Evolutionary conservation across 345 rosid genomes (phyloP).

Genomic region (Xanthoceras sorbifolium): DNA sequence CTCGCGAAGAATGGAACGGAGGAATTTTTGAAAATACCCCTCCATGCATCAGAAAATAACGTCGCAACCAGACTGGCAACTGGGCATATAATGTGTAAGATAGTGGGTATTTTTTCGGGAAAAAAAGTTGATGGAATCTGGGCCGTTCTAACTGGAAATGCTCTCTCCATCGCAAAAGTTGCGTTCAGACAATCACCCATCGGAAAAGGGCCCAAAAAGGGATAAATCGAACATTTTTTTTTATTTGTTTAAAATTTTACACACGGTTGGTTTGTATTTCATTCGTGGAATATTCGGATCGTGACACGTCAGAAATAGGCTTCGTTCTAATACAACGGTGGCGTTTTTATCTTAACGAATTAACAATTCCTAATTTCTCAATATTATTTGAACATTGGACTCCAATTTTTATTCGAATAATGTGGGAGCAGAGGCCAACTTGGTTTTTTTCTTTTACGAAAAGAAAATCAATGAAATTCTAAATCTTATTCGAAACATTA

Average conservation of each 20-base stretch:
- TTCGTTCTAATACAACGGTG: not conserved
- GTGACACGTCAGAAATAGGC: not conserved
- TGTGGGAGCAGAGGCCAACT: too few relatives aligned
- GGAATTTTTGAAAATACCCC: conserved; percentile 25
- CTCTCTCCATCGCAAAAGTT: conserved; percentile 24
- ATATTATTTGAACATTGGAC: too few relatives aligned
- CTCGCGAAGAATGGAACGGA: conserved; percentile 15
- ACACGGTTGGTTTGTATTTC: not conserved
- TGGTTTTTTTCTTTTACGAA: too few relatives aligned
- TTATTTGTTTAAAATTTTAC: not conserved
- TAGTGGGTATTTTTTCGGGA: conserved; percentile 16
- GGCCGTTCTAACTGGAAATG: conserved; percentile 25
- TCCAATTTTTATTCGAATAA: too few relatives aligned
- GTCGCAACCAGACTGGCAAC: not conserved
- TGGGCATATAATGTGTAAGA: not conserved
- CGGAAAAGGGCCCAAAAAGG: conserved; percentile 19
- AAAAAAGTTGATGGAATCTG: conserved; percentile 21
- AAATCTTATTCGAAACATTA: too few relatives aligned
- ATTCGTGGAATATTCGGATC: conserved; percentile 7
- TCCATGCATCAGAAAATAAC: not conserved
- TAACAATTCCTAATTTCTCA: too few relatives aligned
- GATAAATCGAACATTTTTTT: not conserved
- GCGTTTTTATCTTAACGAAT: not conserved
- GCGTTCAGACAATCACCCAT: not conserved
- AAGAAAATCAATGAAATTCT: too few relatives aligned